A percentile compares a stretch with the other conserved stretches of the same genome.
These are phyloP conservation scores for Sphenostylis stenocarpa DNA, from an alignment of 306 rosid genomes.

Conservation along the genomic window DNA sequence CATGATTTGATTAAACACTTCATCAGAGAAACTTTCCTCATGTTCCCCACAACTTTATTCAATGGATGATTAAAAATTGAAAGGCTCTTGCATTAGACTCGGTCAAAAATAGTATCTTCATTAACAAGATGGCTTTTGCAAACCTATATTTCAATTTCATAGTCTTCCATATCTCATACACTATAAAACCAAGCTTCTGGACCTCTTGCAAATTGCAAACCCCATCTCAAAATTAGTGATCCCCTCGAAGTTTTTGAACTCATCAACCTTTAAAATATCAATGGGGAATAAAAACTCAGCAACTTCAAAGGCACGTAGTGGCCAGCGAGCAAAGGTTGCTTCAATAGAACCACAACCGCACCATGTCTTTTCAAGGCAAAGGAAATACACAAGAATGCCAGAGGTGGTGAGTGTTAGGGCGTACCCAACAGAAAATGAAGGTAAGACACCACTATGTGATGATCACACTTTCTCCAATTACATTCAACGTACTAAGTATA, in stretches of 20 bases:
- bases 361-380: background rate
- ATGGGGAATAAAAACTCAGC: background rate
- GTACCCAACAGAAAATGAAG: background rate
- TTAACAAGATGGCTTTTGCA: too few relatives aligned
- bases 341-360: background rate
- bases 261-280: background rate
- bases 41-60: too few relatives aligned
- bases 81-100: too few relatives aligned
- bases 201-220: background rate
- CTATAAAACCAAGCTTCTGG: constrained; percentile 2
- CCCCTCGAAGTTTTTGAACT: background rate
- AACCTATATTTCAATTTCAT: too few relatives aligned
- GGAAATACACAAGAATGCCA: background rate
- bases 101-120: too few relatives aligned
- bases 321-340: background rate
- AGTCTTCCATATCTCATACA: too few relatives aligned
- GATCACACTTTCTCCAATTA: background rate
- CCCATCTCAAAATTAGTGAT: background rate
- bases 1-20: too few relatives aligned
- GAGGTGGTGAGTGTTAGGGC: background rate
- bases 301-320: background rate
- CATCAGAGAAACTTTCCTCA: too few relatives aligned
- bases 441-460: background rate
- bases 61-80: too few relatives aligned
- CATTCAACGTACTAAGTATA: constrained; percentile 5